phyloP scores from a whole-genome alignment of 2,329 filamentous ascomycete genomes.

The Penicillium crustosum region DNA sequence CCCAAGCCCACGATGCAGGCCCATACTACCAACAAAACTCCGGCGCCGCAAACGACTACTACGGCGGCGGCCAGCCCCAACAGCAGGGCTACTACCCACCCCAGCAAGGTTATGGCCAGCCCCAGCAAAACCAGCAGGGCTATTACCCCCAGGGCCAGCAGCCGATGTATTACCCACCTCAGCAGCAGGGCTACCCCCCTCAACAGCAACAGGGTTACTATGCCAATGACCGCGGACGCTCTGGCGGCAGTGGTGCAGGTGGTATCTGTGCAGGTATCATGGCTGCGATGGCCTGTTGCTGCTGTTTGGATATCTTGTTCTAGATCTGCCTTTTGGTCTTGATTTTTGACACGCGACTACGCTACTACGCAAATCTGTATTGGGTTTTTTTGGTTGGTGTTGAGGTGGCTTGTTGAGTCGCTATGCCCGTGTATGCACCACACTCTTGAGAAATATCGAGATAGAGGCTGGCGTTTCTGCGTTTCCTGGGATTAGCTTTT shows the following conservation, averaged over 20 bases:
- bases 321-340: constrained; percentile 18
- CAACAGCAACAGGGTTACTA: constrained; percentile 44
- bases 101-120: constrained; percentile 25
- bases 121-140: constrained; percentile 32
- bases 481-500: constrained; percentile 1
- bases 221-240: constrained; percentile 32
- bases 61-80: constrained; percentile 29
- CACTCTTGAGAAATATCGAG: background rate
- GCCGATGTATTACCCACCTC: constrained; percentile 30
- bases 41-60: constrained; percentile 35
- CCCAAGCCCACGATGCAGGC: constrained; percentile 35
- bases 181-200: constrained; percentile 41
- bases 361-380: background rate
- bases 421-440: background rate
- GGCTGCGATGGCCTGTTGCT: constrained; percentile 51
- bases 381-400: background rate
- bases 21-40: constrained; percentile 25
- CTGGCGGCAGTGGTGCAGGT: constrained; percentile 27
- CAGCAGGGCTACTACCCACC: constrained; percentile 26
- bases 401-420: background rate
- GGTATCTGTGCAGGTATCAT: constrained; percentile 51
- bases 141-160: constrained; percentile 27
- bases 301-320: constrained; percentile 51
- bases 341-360: background rate
- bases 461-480: background rate